phyloP scores from a whole-genome alignment of 768 basidiomycete genomes.

The Tephrocybe sp. region DNA sequence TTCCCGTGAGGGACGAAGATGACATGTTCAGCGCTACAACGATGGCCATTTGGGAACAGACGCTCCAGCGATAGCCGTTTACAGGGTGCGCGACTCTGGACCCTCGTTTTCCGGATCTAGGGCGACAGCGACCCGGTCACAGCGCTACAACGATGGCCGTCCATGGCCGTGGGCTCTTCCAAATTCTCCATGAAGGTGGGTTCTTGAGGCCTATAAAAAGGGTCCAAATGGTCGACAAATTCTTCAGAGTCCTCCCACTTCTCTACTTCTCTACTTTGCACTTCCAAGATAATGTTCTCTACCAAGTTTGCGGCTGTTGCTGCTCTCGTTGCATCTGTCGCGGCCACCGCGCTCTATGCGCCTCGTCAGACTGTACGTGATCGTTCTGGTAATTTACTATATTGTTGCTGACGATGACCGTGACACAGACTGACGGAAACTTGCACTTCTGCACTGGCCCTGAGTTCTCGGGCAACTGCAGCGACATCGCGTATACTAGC shows the following conservation, averaged over 20 bases:
- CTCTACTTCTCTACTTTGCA: neutral
- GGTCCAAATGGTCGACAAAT: constrained; percentile 1
- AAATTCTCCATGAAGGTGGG: neutral
- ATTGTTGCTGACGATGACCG: too few relatives aligned
- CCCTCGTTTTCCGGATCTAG: too few relatives aligned
- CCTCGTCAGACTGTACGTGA: neutral
- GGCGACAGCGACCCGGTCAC: too few relatives aligned
- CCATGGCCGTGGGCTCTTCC: too few relatives aligned
- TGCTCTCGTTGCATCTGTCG: neutral
- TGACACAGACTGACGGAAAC: neutral
- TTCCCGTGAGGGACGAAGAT: too few relatives aligned
- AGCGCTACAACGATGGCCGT: too few relatives aligned
- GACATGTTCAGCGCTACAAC: too few relatives aligned
- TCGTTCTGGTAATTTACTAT: too few relatives aligned
- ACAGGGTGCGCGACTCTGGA: too few relatives aligned
- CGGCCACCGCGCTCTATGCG: neutral
- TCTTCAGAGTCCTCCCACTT: neutral
- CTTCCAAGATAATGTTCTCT: neutral
- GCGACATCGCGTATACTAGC: constrained; percentile 10
- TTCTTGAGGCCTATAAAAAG: constrained; percentile 4
- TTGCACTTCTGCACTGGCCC: constrained; percentile 12
- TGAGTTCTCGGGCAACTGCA: constrained; percentile 9
- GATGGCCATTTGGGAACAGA: too few relatives aligned
- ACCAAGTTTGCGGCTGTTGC: neutral
- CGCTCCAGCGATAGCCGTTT: too few relatives aligned